Base-by-base conservation (phyloP, 2,329 filamentous ascomycete species). In the Ceratocystiopsis minuta region DNA sequence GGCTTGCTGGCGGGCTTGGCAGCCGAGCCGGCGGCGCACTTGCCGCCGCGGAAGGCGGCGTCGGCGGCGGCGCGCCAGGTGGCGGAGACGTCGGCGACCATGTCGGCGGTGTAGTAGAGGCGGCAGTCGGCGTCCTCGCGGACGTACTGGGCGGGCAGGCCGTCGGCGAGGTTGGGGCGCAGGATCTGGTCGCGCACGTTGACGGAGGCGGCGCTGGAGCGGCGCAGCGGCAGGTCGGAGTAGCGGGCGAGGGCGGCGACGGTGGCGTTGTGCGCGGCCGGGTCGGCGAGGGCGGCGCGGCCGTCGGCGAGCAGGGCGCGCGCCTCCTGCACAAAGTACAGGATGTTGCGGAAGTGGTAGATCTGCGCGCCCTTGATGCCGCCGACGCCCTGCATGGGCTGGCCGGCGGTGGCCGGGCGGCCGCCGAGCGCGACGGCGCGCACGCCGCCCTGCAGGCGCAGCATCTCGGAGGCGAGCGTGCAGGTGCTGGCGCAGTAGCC, bases 361-460 rank as follows among this genome's bases (percentile, higher is more conserved):
- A 36, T 44, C 48, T 51, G 50, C 9, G 58, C 59, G 31, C 77
- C 78, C 50, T 78, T 75, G 38, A 73, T 67, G n/a, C 76, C 78
- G n/a, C 76, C 75, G 16, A 78, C 62, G 5, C 64, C 67, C 58
- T 79, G 73, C 60, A 78, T 80, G 1, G 68, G 65, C 20, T 20
- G 20, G 20, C 20, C 20, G 0, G 58, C 58, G 0, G 61, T 50
- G 12, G 59, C 56, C 0, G 76, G 68, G 1, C 71, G 67, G 2
- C 78, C 78, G 11, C 78, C 77, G n/a, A 78, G 61, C 2, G 65
- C 65, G 20, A 80, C 63, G 43, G 65, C 68, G 51, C 66, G 67
- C 2, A 78, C 67, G n/a, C 68, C 66, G 18, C 43, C 51, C 43
- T 53, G 49, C 38, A 51, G 47, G 34, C 50, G 51, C 45, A 57